Evolutionary conservation across 768 basidiomycete species (phyloP), one percentile per base, ranked within the genome.

Genomic region (Strobilomyces confusus): DNA sequence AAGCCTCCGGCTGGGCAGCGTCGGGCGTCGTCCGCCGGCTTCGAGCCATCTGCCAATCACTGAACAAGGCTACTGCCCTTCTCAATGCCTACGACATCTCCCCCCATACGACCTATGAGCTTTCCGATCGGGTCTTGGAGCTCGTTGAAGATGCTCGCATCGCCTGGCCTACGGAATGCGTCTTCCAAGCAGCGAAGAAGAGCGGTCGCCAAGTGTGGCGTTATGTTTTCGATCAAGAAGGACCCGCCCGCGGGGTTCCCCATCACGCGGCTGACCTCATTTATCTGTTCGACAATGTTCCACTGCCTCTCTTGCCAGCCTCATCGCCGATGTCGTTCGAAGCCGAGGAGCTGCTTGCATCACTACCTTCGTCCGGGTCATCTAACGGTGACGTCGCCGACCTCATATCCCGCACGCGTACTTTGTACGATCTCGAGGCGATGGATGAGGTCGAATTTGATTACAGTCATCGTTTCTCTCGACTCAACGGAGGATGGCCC

Each of bases 161-260:
- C 32, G 84, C 86, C 14, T 91, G 87, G 87, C 87, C 87, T 11
- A 86, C 83, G 1, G 83, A 91, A 23, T 80, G 83, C 56, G 71
- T 85, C 33, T 79, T 77, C 4, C 71, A 77, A 48, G 76, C 75
- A 49, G 77, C 80, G 2, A 75, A 75, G 49, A 72, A 68, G 17
- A 76, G 77, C 14, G 85, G 82, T 1, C 73, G 73, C 37, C 78
- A 79, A n/a, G 86, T 89, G 6, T 91, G 83, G 83, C 77, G 89
- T 52, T 91, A 87, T 60, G 81, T 88, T 17, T 91, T 91, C 63
- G 89, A 91, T 68, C 89, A 91, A 70, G 89, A 88, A 60, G 80
- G 84, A 1, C 85, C 87, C 9, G 73, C 77, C 22, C 75, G 81
- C 44, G 81, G 81, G 14, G 66, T 80, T 19, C 81, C 87, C 2